Base-by-base conservation (phyloP, 2,329 filamentous ascomycete species). In the Pseudocercospora musae region DNA sequence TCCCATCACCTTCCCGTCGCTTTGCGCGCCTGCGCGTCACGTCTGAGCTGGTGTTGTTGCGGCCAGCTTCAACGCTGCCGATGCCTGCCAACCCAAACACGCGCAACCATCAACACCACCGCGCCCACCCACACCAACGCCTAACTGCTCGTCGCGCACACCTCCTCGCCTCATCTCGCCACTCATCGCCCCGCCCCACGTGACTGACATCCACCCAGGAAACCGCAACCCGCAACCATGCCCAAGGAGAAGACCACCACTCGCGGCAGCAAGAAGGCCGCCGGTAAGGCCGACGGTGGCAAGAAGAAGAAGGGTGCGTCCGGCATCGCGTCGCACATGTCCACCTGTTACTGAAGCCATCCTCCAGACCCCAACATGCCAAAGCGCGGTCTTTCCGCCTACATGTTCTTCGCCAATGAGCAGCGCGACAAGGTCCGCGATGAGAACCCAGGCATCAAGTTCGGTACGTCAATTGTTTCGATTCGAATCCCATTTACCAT, bases 361-460 rank as follows among this genome's bases (percentile, higher is more conserved):
- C 15, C 3, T 40, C 40, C 73, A 96, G 93, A 97, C 81, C 92
- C 92, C 80, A 97, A 97, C 82, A 94, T 93, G 65, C 95, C 95
- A 79, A 99, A 98, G 92, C 92, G 95, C 81, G 95, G 94, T 84
- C 91, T 99, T 56, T 98, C 95, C 58, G 95, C 95, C 68, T 99
- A 99, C 88, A 99, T 99, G 95, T 98, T 98, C 89, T 99, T 98
- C 79, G 95, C 95, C 87, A 98, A 98, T 77, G 95, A 98, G 82
- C 92, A 97, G 83, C 93, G 95, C 73, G 94, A 98, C 78, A 96
- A 95, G 79, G 95, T 99, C 72, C 92, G 95, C 73, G 92, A 96
- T 78, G 94, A 98, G 81, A 98, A 98, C 86, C 94, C 94, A 42
- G 94, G 93, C 73, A 96, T 98, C 82, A 89, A 90, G 72, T 99